Conservation (phyloP, 768 basidiomycete genomes). For the Leccinum subtestaceum region DNA sequence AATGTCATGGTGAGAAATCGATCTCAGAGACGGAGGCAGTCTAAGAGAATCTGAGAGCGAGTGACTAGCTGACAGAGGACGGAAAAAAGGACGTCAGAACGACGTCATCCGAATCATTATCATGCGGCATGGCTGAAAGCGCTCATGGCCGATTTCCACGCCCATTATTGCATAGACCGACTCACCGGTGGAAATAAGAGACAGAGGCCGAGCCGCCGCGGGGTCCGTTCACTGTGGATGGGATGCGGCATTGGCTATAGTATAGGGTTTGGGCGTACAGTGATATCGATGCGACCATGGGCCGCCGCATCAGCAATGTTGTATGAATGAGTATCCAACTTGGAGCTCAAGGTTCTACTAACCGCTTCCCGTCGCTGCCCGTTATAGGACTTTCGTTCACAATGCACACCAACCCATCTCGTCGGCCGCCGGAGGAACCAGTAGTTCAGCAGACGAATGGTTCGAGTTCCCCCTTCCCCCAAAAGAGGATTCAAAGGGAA, state of each 20-base stretch:
- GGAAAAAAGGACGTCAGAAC: neutral
- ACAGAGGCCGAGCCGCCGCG: neutral
- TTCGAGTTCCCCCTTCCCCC: neutral
- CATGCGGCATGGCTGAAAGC: neutral
- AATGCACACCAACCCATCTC: neutral
- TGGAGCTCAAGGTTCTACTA: neutral
- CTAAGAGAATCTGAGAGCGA: neutral
- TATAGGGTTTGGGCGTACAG: neutral
- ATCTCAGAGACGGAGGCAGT: neutral
- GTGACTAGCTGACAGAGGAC: neutral
- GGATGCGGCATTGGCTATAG: neutral
- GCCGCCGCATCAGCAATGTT: neutral
- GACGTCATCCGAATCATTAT: neutral
- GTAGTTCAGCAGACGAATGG: neutral
- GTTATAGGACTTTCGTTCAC: neutral
- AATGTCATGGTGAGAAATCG: neutral
- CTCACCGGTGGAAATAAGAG: neutral
- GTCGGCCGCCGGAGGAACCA: neutral
- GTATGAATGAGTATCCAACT: neutral
- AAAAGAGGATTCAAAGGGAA: neutral
- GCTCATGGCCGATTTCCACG: neutral
- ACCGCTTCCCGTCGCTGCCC: neutral
- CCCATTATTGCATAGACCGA: neutral
- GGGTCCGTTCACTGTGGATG: neutral
- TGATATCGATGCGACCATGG: neutral